These are phyloP conservation scores for Colletotrichum simmondsii DNA, from an alignment of 2,329 filamentous ascomycete species.

Conservation along the genomic window DNA sequence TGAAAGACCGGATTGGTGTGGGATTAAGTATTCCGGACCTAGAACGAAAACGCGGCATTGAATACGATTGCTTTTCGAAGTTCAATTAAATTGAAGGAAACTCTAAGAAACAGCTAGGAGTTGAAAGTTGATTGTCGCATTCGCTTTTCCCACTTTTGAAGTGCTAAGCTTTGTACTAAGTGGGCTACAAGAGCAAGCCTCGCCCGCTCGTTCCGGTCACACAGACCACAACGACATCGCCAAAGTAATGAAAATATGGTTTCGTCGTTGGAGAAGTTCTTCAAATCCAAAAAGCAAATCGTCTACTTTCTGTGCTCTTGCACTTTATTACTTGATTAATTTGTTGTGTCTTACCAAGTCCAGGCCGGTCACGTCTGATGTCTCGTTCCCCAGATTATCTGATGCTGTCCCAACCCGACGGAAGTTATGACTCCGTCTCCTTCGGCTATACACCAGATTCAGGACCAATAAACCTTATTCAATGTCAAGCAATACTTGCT, in stretches of 20 bases:
- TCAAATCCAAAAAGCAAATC: no score
- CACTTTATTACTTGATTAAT: no score
- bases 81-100: neutral
- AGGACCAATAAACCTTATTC: neutral
- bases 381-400: no score
- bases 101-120: neutral
- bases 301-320: no score
- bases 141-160: neutral
- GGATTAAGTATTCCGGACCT: neutral
- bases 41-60: neutral
- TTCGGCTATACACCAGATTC: neutral
- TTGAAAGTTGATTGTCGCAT: neutral
- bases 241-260: no score
- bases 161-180: neutral
- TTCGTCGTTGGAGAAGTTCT: no score
- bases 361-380: no score
- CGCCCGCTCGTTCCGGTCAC: neutral
- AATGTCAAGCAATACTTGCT: neutral
- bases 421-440: neutral
- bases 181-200: neutral
- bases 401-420: no score
- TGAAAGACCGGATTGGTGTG: neutral
- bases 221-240: neutral
- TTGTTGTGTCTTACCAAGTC: no score
- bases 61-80: neutral